Evolutionary conservation across 495 filamentous ascomycete genomes (phyloP), one percentile per base, ranked within the genome.

Genomic region (Penicillium odoratum): DNA sequence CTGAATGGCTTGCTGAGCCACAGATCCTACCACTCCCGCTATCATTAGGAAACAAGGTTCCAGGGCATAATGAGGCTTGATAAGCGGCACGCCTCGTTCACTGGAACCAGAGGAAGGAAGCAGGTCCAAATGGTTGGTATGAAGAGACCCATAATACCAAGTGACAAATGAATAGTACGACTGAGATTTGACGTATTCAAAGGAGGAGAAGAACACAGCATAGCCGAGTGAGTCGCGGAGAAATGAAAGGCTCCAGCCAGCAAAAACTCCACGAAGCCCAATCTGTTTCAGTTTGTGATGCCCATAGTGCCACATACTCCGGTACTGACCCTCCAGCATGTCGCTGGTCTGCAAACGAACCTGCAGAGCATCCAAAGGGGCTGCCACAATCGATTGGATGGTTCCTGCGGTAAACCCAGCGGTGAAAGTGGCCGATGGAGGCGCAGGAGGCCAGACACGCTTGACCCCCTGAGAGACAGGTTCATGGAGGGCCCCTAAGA

Each of bases 171-270:
- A 79, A 70, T 94, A 94, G 73, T 92, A 96, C 9, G 78, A 79
- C 69, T 96, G 92, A 8, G 88, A 86, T 68, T 97, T 96, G 62
- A 95, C 74, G 51, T 85, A 92, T 72, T 97, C 92, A 62, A 97
- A 97, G 1, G 83, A 83, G 33, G 85, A 83, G 72, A 97, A 97
- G 76, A 96, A 97, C 15, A 90, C 71, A 8, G 86, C 92, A 63
- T 85, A 88, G 1, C 92, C 92, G 29, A 94, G 74, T 15, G 89
- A 83, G 68, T 97, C 92, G 63, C 92, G 92, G 28, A 91, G 16
- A 47, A 95, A 85, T 0, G 86, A 89, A 7, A 97, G 73, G 13
- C 83, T 76, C 84, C 85, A 96, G 18, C 92, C 92, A 0, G 90
- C 88, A 67, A 93, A 93, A 11, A 96, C 81, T 3, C 92, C 92